Base-by-base conservation (phyloP, 169 alveolate genomes). In the Cyclospora cayetanensis region DNA sequence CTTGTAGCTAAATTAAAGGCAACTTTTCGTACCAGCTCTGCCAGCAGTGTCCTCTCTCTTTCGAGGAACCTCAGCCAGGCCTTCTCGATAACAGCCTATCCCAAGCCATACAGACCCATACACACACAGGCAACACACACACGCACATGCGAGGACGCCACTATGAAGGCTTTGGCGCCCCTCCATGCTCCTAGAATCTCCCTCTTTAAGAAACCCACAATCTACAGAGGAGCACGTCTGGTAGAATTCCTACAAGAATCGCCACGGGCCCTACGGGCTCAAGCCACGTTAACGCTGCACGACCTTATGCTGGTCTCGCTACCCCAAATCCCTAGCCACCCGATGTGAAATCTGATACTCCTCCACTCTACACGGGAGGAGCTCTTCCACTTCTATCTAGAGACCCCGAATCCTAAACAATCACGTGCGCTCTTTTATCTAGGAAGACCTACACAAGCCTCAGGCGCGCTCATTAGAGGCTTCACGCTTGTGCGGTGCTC, bases 381-480 rank as follows among this genome's bases (percentile, higher is more conserved):
- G 60, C 60, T 46, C 20, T 22, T 22, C 60, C 60, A 42, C 15
- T 25, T 9, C 29, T 42, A 43, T 25, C 29, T 66, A n/a, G 27
- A 20, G 12, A n/a, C 35, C 68, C 27, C 35, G 43, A n/a, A 20
- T n/a, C 63, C 22, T 50, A 50, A 50, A 50, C 63, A 1, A n/a
- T 50, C 63, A 50, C n/a, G n/a, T n/a, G 63, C 63, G 9, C 22
- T 50, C 12, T 18, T n/a, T n/a, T 0, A 18, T 18, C 63, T 50
- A 50, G 12, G 2, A 15, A 25, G 68, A 41, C 86, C 31, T 76
- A 76, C 86, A 43, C 86, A 76, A 46, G 86, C 86, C 86, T 76
- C 29, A 27, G 68, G 29, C 43, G 86, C 68, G 68, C 46, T 76
- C 86, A 76, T 76, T n/a, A 29, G 86, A 12, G 41, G 42, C 34